Conservation (phyloP, 495 filamentous ascomycete genomes). For the Tuber microsphaerosporum region DNA sequence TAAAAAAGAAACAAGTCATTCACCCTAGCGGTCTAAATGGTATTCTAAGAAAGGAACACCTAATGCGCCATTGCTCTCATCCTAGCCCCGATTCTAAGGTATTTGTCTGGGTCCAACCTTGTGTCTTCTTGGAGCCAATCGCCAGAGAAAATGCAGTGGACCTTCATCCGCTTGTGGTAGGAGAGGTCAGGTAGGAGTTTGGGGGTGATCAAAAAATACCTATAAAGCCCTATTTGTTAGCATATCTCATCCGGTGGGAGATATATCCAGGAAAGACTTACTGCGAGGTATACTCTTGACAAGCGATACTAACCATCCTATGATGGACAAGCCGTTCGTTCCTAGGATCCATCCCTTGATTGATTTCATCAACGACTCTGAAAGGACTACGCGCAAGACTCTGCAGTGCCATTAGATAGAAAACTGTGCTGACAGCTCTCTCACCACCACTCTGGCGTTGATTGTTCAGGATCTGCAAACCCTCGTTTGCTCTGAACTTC, state of each 20-base stretch:
- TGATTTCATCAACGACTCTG: conserved; percentile 98
- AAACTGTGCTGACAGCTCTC: conserved; percentile 92
- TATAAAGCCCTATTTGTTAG: conserved; percentile 17
- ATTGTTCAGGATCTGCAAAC: conserved; percentile 71
- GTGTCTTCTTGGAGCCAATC: conserved; percentile 70
- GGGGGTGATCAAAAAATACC: conserved; percentile 97
- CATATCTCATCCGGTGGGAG: neutral
- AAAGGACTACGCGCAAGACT: conserved; percentile 92
- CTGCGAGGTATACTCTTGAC: conserved; percentile 60
- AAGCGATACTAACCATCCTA: conserved; percentile 91
- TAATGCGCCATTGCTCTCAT: conserved; percentile 41
- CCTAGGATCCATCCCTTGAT: conserved; percentile 97
- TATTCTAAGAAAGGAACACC: neutral
- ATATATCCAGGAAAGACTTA: conserved; percentile 34
- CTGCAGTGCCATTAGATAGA: conserved; percentile 98
- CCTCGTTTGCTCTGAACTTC: conserved; percentile 83
- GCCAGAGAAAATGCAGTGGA: conserved; percentile 88
- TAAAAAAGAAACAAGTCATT: neutral
- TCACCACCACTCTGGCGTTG: conserved; percentile 96
- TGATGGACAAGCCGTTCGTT: conserved; percentile 97
- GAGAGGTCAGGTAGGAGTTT: conserved; percentile 78
- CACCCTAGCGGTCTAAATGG: neutral
- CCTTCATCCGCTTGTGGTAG: conserved; percentile 83
- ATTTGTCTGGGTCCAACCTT: conserved; percentile 45
- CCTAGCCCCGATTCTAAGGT: conserved; percentile 51